These are phyloP conservation scores for Candida rishiriensis DNA, from an alignment of 805 yeast species.

Conservation along the genomic window DNA sequence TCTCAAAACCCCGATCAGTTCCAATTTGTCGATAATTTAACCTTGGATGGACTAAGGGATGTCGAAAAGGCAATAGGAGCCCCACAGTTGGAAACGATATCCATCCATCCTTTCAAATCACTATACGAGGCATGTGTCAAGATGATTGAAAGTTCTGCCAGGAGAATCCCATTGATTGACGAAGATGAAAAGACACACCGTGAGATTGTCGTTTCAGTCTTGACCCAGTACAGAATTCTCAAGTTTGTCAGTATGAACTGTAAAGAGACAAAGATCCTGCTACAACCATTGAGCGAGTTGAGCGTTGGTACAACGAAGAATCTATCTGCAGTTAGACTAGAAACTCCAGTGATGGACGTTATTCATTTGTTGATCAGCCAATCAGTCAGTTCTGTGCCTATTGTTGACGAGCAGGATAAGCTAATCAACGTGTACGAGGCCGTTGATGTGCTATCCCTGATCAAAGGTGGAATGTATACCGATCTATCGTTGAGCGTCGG, in stretches of 20 bases:
- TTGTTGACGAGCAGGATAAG: conserved; percentile 63
- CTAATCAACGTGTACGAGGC: conserved; percentile 92
- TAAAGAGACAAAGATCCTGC: conserved; percentile 82
- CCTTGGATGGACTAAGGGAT: conserved; percentile 78
- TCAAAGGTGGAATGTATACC: conserved; percentile 90
- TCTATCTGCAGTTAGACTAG: conserved; percentile 80
- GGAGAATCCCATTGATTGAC: conserved; percentile 92
- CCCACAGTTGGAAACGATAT: conserved; percentile 76
- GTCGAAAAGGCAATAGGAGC: conserved; percentile 87
- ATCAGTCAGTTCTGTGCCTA: conserved; percentile 91
- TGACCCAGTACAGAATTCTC: conserved; percentile 92
- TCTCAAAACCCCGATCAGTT: conserved; percentile 84
- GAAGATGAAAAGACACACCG: conserved; percentile 88
- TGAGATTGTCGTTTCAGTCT: conserved; percentile 90
- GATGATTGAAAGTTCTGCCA: conserved; percentile 83
- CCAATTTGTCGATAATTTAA: conserved; percentile 80
- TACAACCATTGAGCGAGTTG: conserved; percentile 69
- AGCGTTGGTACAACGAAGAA: conserved; percentile 52
- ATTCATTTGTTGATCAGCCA: conserved; percentile 73
- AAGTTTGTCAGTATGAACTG: conserved; percentile 95
- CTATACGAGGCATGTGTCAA: conserved; percentile 89
- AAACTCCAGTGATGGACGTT: conserved; percentile 90
- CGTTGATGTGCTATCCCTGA: conserved; percentile 85
- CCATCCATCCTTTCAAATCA: conserved; percentile 86
- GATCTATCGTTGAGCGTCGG: conserved; percentile 91